Base-by-base conservation (phyloP, 306 rosid genomes). In the Malus asiatica region DNA sequence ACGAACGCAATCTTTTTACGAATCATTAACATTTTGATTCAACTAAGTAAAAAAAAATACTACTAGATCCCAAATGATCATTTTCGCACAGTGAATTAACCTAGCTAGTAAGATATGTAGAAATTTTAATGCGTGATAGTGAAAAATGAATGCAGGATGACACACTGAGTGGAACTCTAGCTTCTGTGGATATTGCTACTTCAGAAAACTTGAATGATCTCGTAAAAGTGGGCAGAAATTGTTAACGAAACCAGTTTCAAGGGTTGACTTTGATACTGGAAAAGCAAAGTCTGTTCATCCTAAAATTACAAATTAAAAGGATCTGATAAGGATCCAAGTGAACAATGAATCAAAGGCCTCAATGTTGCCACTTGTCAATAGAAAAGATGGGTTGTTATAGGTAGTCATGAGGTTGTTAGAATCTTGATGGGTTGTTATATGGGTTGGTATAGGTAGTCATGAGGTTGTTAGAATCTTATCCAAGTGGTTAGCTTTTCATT, bases 161-260 rank as follows among this genome's bases (percentile, higher is more conserved):
- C 64, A 58, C 68, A 18, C 15, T 78, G 45, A 40, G 66, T 12
- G 75, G 51, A 38, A 13, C 7, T 9, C 5, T 78, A 8, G 23
- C 66, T 22, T 80, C 79, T 30, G 74, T 73, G 32, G 79, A 80
- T 48, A 51, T 80, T 23, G 75, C 83, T 46, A 74, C 79, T 0
- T 5, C 74, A 29, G 78, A 78, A 38, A 82, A 82, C 75, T 29
- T 82, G 53, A 68, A 68, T 18, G 66, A 70, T 19, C 83, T 83
- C 46, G 83, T 70, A 53, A 64, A 78, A 40, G 68, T 66, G 86
- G 86, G 10, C 75, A 83, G 72, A 48, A 48, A 15, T 33, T 83
- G 70, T 74, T 83, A 73, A 70, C 74, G 80, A 83, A 78, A 74
- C 76, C 70, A 3, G 65, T 79, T 68, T 74, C 83, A 3, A 61